A percentile compares a stretch with the other conserved stretches of the same genome.
Conservation (phyloP, 768 basidiomycete species). For the Termitomyces eurrhizus region DNA sequence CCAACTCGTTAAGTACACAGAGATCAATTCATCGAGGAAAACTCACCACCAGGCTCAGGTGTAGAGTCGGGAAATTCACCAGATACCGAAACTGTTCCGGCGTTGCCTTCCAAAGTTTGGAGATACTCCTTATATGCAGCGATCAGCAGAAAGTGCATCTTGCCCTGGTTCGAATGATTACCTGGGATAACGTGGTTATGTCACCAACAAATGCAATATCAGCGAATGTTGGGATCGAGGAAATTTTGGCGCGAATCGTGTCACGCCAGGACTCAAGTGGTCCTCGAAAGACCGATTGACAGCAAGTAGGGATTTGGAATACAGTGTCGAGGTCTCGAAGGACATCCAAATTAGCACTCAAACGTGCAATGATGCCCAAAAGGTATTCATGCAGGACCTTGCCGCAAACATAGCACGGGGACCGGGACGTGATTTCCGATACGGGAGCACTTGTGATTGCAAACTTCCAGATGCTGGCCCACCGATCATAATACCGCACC, state of each 20-base stretch:
- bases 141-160: background rate
- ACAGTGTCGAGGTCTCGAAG: background rate
- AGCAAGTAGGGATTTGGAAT: background rate
- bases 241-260: background rate
- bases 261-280: background rate
- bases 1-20: background rate
- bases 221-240: background rate
- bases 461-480: background rate
- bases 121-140: background rate
- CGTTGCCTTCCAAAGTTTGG: background rate
- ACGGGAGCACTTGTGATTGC: background rate
- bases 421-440: background rate
- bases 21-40: background rate
- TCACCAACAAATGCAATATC: background rate
- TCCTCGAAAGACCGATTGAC: background rate
- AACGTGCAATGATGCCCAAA: background rate
- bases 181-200: background rate
- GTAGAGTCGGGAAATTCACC: background rate
- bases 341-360: background rate
- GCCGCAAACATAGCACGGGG: background rate
- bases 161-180: background rate
- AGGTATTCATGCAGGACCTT: background rate
- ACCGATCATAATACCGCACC: constrained; percentile 4
- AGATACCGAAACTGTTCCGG: background rate
- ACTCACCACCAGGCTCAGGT: background rate